These are phyloP conservation scores for Colletotrichum theobromicola DNA, from an alignment of 2,329 filamentous ascomycete genomes.

Conservation along the genomic window DNA sequence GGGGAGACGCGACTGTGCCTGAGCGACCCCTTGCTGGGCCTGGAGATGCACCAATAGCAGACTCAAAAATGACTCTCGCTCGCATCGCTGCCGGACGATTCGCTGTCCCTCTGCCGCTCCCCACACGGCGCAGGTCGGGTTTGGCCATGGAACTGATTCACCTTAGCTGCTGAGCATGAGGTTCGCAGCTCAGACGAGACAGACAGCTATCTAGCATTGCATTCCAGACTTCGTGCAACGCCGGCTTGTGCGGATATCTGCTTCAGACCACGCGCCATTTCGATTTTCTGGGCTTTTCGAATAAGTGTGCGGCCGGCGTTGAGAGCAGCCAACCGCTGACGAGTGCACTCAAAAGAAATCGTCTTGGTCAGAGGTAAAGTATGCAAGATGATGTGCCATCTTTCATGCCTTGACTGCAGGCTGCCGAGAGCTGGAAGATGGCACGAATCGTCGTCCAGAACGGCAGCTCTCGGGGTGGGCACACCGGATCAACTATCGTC, in stretches of 20 bases:
- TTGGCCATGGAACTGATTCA: constrained; percentile 9
- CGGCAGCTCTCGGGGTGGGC: constrained; percentile 7
- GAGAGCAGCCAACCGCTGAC: not conserved
- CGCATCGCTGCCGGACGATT: not conserved
- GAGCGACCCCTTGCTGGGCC: constrained; percentile 10
- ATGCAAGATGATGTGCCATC: constrained; percentile 23
- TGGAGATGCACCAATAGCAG: constrained; percentile 4
- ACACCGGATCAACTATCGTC: constrained; percentile 5
- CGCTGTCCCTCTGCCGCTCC: not conserved
- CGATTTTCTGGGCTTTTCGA: not conserved
- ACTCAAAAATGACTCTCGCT: not conserved
- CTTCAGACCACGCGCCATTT: constrained; percentile 1
- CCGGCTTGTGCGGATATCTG: constrained; percentile 4
- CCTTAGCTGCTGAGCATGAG: constrained; percentile 19
- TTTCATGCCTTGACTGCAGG: constrained; percentile 26
- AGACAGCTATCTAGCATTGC: not conserved
- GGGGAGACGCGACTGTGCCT: constrained; percentile 19
- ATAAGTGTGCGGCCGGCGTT: not conserved
- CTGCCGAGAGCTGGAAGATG: constrained; percentile 13
- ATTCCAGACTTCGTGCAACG: not conserved
- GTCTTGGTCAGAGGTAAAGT: not conserved
- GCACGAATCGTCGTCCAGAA: constrained; percentile 16
- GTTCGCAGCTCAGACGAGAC: constrained; percentile 18
- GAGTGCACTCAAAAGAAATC: not conserved
- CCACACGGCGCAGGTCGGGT: not conserved